Evolutionary conservation across 805 yeast species (phyloP).

Genomic region (Yarrowia divulgata): DNA sequence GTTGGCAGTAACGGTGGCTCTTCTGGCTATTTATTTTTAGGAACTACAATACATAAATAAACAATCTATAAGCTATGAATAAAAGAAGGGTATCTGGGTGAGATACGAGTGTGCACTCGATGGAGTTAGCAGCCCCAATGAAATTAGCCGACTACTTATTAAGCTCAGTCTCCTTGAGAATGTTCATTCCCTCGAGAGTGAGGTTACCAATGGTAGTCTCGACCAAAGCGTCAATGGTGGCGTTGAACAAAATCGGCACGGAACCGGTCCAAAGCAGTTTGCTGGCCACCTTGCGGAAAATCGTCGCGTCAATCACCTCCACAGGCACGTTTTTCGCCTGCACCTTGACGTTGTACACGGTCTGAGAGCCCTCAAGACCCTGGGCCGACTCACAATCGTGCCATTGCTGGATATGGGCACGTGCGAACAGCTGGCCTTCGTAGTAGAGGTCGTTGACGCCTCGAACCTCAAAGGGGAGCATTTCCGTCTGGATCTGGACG

Average conservation of each 20-base stretch:
- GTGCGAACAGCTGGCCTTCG: constrained; percentile 32
- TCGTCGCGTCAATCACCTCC: constrained; percentile 12
- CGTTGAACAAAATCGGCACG: constrained; percentile 33
- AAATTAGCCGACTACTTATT: constrained; percentile 26
- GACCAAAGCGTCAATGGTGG: constrained; percentile 21
- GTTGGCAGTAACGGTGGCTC: no score
- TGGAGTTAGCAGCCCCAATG: no score
- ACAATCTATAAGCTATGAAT: constrained; percentile 24
- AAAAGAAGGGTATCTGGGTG: background rate
- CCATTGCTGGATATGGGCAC: constrained; percentile 26
- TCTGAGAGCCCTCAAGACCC: constrained; percentile 27
- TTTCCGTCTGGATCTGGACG: constrained; percentile 28
- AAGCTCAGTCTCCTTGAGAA: constrained; percentile 34
- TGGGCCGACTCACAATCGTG: constrained; percentile 27
- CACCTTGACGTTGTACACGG: constrained; percentile 28
- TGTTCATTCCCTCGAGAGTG: constrained; percentile 24
- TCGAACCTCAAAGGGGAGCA: constrained; percentile 28
- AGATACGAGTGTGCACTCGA: no score
- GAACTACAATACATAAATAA: background rate
- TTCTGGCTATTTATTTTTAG: no score
- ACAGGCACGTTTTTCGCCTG: constrained; percentile 19
- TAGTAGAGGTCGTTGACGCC: constrained; percentile 31
- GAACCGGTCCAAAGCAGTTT: constrained; percentile 20
- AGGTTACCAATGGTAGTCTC: constrained; percentile 14
- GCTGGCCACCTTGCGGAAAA: constrained; percentile 31